Base-by-base conservation (phyloP, 306 rosid genomes). In the Comarum palustre region DNA sequence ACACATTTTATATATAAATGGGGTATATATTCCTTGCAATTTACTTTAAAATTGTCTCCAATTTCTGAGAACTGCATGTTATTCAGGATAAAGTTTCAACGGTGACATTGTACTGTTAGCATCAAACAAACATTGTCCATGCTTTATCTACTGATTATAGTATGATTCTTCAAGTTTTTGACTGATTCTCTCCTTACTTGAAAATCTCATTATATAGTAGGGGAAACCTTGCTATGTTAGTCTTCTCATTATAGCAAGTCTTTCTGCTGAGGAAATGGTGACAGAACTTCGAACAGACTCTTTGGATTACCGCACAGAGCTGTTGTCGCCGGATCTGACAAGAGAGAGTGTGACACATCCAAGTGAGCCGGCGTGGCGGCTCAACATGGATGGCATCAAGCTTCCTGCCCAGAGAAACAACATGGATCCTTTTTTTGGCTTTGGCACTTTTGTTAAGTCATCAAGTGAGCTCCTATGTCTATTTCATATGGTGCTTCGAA, bases 281-380 rank as follows among this genome's bases (percentile, higher is more conserved):
- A 72, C 73, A 31, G 83, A 80, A 64, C 73, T 82, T 75, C 46
- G 86, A 64, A 87, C 74, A 1, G 92, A 87, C 66, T 91, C 92
- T 24, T 46, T 75, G 4, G 88, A 90, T 68, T 85, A 90, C 66
- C 54, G 96, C 64, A 80, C 82, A 0, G 98, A 93, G 74, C 89
- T 91, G 80, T 82, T 93, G 73, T 93, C 96, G 0, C 98, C 98
- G 0, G 85, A 61, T 1, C 60, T 80, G 7, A 78, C 78, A 0
- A 81, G 68, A n/a, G 81, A 76, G 75, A 72, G 69, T 24, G 87
- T 75, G 43, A 34, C 76, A 1, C 72, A 57, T 55, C 69, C 89
- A 20, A 83, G 82, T 6, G 90, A 85, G 65, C 87, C 96, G 15
- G 79, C 96, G 1, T 93, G 98, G 98, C 77, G 90, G 79, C 89